Evolutionary conservation across 257 asterid species (phyloP).

Genomic region (Euphrasia confusa): DNA sequence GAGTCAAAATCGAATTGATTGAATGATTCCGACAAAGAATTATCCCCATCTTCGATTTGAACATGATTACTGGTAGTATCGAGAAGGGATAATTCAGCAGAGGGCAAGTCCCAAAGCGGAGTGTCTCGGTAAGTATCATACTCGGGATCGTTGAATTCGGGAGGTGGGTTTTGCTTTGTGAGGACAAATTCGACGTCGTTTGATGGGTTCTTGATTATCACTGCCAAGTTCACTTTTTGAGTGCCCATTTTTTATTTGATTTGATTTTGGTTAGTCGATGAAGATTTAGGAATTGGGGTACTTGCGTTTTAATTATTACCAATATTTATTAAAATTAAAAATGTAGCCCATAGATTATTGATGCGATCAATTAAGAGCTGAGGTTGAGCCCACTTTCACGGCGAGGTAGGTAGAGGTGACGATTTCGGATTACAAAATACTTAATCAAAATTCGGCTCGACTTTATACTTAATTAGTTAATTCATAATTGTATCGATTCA

Average conservation of each 20-base stretch:
- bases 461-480: too few relatives aligned
- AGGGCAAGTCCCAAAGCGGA: conserved; percentile 90
- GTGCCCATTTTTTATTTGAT: conserved; percentile 34
- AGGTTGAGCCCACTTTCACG: too few relatives aligned
- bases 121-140: conserved; percentile 75
- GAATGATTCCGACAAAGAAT: conserved; percentile 30
- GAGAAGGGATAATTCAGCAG: conserved; percentile 34
- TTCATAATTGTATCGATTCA: too few relatives aligned
- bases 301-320: too few relatives aligned
- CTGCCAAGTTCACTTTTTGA: conserved; percentile 44
- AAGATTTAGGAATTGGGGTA: not conserved
- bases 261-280: not conserved
- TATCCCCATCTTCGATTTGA: conserved; percentile 35
- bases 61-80: conserved; percentile 13
- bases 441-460: too few relatives aligned
- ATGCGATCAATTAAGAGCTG: too few relatives aligned
- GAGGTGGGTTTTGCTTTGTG: conserved; percentile 63
- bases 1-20: conserved; percentile 52
- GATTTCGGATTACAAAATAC: too few relatives aligned
- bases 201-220: conserved; percentile 51
- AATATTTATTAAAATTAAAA: too few relatives aligned
- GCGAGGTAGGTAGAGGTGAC: too few relatives aligned
- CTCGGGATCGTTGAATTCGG: conserved; percentile 67
- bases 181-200: conserved; percentile 53
- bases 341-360: too few relatives aligned